Evolutionary conservation across 2,329 filamentous ascomycete species (phyloP), one percentile per base, ranked within the genome.

Genomic region (Rhexocercosporidium sp.): DNA sequence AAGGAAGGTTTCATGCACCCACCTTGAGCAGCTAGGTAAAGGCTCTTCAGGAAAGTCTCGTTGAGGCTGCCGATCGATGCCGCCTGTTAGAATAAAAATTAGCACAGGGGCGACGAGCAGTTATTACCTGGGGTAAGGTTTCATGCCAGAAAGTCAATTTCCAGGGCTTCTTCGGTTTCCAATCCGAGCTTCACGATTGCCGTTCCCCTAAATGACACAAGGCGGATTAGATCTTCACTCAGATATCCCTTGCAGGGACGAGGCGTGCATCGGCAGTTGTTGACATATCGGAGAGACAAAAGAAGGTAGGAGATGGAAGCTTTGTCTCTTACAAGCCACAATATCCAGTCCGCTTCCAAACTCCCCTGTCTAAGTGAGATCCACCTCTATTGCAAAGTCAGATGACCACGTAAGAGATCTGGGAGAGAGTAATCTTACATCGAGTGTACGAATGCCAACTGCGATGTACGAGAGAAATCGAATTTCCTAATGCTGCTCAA

Each of bases 61-160:
- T 89, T 93, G 49, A 98, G 77, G 9, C 88, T 88, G 20, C 95
- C 96, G 5, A 98, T 80, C 0, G 95, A 97, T 0, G 95, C 93
- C 27, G 92, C 87, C 90, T 91, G 70, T 12, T 25, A 29, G 27
- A 41, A 25, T 73, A 31, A 74, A 68, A 44, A 65, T 66, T 59
- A 12, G 22, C 27, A 37, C 16, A 59, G 25, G 27, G 39, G 51
- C 54, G 12, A 59, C 34, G 54, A 18, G 37, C 11, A 54, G 46
- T 37, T 4, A 20, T 44, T 57, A 41, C 47, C 47, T 63, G 46
- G 60, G 53, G 31, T 34, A 41, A 47, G 41, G 51, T 67, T 61
- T 79, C 86, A 73, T 79, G 90, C 89, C 64, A 94, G 84, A 70
- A 92, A 91, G 78, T 97, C 93, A 41, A 97, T 78, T 62, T 92